Base-by-base conservation (phyloP, 768 basidiomycete species). In the Lactarius akahatsu region DNA sequence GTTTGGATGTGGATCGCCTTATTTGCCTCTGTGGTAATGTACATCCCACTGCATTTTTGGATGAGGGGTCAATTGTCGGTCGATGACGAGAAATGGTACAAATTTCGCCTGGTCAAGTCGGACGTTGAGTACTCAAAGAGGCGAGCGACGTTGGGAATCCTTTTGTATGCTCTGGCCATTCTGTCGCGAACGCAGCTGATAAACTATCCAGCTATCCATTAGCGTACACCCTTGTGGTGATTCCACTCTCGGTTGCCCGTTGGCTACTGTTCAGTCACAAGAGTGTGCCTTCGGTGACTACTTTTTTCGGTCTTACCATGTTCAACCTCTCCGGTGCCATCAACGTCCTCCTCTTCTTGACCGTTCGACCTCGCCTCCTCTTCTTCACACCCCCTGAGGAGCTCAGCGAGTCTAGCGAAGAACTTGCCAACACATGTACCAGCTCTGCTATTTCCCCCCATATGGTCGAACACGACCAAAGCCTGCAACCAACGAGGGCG, bases 1-100 rank as follows among this genome's bases (percentile, higher is more conserved):
- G 30, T 80, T n/a, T 82, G 82, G 82, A 15, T 81, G 54, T 81
- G 81, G 81, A 57, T 80, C 34, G 74, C 80, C 5, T 73, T 80
- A 13, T 67, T 70, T 32, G 67, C 76, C 55, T 79, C 79, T 11
- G 63, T 76, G 28, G n/a, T 76, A 9, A 64, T 75, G 2, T 81
- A 80, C 69, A 65, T 76, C 57, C 73, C 75, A 1, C 72, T 80
- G 26, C 78, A 74, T 70, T 71, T 80, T 62, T 76, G 77, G 73
- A 74, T 72, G 32, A 69, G 73, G 28, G 77, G 77, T 3, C 76
- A 77, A 66, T 72, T 80, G 56, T 69, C 69, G 32, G 69, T 75
- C 26, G 69, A 74, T 58, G 71, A 72, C 10, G 57, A 68, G 3
- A 65, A 68, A 3, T 79, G 79, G 78, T 80, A 78, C 77, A 74